phyloP scores from a whole-genome alignment of 2,329 filamentous ascomycete genomes.

The Tricladium varicosporioides region DNA sequence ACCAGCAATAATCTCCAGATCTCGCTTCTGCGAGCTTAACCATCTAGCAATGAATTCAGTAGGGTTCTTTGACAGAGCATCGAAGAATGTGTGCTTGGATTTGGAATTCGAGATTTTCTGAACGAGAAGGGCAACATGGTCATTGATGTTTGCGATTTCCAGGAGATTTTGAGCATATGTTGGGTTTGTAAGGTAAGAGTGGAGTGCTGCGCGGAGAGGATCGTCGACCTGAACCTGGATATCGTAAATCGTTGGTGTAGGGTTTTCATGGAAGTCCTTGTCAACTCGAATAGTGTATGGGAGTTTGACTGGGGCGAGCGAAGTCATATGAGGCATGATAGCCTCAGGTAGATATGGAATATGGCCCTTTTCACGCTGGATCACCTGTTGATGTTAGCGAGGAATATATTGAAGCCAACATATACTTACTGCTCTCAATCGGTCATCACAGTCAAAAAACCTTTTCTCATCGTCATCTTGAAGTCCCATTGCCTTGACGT shows the following conservation, averaged over 20 bases:
- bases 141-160: slow-evolving; percentile 75
- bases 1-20: slow-evolving; percentile 31
- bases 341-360: slow-evolving; percentile 85
- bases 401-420: not conserved
- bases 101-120: slow-evolving; percentile 83
- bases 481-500: slow-evolving; percentile 79
- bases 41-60: slow-evolving; percentile 81
- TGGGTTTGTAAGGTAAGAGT: slow-evolving; percentile 65
- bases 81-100: slow-evolving; percentile 87
- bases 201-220: slow-evolving; percentile 67
- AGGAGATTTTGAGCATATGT: slow-evolving; percentile 70
- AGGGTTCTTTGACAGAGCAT: slow-evolving; percentile 74
- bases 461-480: slow-evolving; percentile 96
- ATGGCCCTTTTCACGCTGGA: slow-evolving; percentile 72
- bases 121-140: slow-evolving; percentile 78
- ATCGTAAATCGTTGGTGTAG: slow-evolving; percentile 84
- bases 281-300: slow-evolving; percentile 94
- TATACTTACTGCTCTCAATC: slow-evolving; percentile 67
- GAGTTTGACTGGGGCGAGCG: slow-evolving; percentile 78
- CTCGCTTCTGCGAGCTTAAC: slow-evolving; percentile 81
- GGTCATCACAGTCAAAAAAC: slow-evolving; percentile 85
- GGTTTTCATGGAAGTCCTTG: slow-evolving; percentile 71
- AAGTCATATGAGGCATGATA: slow-evolving; percentile 73
- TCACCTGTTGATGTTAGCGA: slow-evolving; percentile 51
- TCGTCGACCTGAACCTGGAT: slow-evolving; percentile 82